These are phyloP conservation scores for Aspergillus olivimuriae DNA, from an alignment of 495 filamentous ascomycete species.

Conservation along the genomic window DNA sequence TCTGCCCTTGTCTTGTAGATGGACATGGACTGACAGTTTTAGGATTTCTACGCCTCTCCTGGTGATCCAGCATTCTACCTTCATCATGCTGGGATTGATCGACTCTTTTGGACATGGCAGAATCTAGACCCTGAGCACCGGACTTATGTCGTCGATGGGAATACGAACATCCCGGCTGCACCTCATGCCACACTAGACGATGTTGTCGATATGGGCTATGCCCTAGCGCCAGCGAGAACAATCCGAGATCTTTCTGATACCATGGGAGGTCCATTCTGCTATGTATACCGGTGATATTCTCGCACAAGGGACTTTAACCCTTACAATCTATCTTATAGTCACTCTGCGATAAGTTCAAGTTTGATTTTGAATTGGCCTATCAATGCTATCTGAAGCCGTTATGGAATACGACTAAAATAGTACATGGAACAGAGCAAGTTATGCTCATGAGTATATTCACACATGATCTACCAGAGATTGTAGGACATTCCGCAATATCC, in stretches of 20 bases:
- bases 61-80: constrained; percentile 47
- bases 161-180: constrained; percentile 22
- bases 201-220: constrained; percentile 21
- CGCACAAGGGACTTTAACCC: too few species aligned
- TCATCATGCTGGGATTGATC: constrained; percentile 44
- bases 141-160: constrained; percentile 12
- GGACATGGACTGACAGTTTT: neutral
- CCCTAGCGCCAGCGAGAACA: constrained; percentile 18
- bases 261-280: constrained; percentile 35
- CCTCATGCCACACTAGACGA: constrained; percentile 34
- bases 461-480: too few species aligned
- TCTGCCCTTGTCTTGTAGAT: constrained; percentile 10
- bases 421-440: too few species aligned
- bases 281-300: constrained; percentile 28
- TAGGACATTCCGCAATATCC: too few species aligned
- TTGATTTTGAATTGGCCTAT: too few species aligned
- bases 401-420: too few species aligned
- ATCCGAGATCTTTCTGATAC: constrained; percentile 35
- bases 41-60: constrained; percentile 14
- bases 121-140: constrained; percentile 16
- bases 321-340: too few species aligned
- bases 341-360: too few species aligned
- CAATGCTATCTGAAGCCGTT: too few species aligned
- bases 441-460: too few species aligned
- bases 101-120: constrained; percentile 51